Percentiles rank a stretch among this genome's conserved stretches.
These are phyloP conservation scores for Fusarium neocosmosporiellum DNA, from an alignment of 2,329 filamentous ascomycete species.

Conservation along the genomic window DNA sequence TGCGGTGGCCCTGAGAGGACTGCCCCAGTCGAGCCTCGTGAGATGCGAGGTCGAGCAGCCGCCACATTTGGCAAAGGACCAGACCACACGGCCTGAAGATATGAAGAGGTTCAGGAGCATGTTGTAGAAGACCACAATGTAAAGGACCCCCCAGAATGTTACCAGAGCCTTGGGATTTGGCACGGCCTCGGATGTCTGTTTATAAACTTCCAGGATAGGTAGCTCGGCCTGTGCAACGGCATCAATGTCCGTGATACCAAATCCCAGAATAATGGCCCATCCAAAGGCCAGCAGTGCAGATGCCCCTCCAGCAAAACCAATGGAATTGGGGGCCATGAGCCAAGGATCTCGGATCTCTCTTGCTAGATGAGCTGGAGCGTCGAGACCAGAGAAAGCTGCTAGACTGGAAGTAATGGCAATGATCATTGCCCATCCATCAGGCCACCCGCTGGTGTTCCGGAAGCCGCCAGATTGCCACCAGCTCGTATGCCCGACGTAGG, in stretches of 20 bases:
- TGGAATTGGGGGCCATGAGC: not conserved
- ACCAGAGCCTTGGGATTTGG: not conserved
- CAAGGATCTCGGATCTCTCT: not conserved
- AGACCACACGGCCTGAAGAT: not conserved
- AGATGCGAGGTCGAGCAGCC: not conserved
- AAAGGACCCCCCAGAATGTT: not conserved
- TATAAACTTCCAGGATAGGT: not conserved
- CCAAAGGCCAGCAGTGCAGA: not conserved
- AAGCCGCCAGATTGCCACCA: not conserved
- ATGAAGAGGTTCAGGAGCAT: not conserved
- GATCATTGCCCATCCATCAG: not conserved
- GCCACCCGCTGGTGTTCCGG: not conserved
- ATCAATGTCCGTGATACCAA: not conserved
- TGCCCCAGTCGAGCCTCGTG: not conserved
- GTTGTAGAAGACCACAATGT: not conserved
- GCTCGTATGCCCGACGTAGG: not conserved
- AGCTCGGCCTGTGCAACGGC: not conserved
- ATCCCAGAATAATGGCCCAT: not conserved
- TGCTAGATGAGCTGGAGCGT: not conserved
- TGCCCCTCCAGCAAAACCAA: not conserved
- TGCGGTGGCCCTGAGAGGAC: not conserved
- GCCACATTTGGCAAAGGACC: not conserved
- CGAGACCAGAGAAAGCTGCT: not conserved
- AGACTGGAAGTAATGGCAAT: not conserved
- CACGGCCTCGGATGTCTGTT: not conserved